Conservation (phyloP, 208 protist genomes). For the Porcisia hertigi region DNA sequence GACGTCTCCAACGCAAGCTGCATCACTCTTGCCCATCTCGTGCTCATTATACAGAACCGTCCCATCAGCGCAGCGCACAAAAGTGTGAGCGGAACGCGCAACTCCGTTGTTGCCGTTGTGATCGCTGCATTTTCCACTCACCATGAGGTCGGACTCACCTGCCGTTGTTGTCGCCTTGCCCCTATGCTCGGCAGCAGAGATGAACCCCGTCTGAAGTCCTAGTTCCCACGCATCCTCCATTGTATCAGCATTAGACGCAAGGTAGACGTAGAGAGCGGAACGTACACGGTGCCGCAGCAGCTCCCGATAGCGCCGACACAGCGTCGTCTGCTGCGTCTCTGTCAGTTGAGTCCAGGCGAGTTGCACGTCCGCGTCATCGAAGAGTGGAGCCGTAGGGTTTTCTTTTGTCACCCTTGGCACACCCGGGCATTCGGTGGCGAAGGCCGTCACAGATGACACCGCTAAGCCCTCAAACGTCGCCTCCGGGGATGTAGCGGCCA, state of each 20-base stretch:
- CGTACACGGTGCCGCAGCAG: slow-evolving; percentile 27
- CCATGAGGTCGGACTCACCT: background rate
- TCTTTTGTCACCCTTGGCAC: background rate
- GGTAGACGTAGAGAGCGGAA: slow-evolving; percentile 25
- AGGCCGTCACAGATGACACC: background rate
- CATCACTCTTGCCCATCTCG: background rate
- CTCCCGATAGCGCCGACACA: slow-evolving; percentile 25
- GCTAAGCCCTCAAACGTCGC: background rate
- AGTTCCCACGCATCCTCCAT: slow-evolving; percentile 21
- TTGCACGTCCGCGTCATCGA: slow-evolving; percentile 20
- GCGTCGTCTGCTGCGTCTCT: slow-evolving; percentile 15
- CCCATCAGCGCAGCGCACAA: slow-evolving; percentile 25
- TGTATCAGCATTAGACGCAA: slow-evolving; percentile 9
- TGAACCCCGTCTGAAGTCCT: slow-evolving; percentile 12
- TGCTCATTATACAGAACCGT: slow-evolving; percentile 18
- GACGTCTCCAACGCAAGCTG: slow-evolving; percentile 3
- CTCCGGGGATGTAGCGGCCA: too few relatives aligned
- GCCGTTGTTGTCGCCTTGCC: background rate
- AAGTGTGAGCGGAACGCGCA: background rate
- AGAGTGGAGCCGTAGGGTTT: background rate
- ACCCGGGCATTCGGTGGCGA: background rate
- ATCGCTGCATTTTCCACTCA: background rate
- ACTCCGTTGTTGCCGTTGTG: background rate
- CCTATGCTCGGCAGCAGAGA: background rate
- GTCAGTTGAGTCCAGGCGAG: slow-evolving; percentile 18